Evolutionary conservation across 2,329 filamentous ascomycete genomes (phyloP).

Genomic region (Fusarium hostae): DNA sequence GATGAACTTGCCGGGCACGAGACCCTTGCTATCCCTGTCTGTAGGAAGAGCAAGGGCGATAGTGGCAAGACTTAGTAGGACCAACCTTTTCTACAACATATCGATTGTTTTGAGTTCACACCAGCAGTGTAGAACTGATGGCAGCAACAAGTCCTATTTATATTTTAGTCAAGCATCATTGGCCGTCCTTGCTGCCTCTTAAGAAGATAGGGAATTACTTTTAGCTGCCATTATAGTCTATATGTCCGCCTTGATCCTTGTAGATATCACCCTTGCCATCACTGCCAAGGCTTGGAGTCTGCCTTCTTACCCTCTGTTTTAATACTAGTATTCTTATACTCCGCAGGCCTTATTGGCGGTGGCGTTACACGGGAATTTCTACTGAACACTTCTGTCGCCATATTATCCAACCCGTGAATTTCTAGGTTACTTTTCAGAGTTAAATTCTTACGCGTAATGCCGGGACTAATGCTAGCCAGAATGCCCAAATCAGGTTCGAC

Average conservation of each 20-base stretch:
- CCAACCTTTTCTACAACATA: rapidly evolving
- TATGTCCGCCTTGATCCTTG: not conserved
- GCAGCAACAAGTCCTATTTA: not conserved
- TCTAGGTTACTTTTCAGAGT: too few relatives aligned
- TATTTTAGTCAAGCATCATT: rapidly evolving
- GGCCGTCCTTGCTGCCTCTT: rapidly evolving
- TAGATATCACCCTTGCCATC: not conserved
- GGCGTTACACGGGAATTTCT: too few relatives aligned
- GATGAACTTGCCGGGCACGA: not conserved
- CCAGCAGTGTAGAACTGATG: rapidly evolving
- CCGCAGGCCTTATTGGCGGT: too few relatives aligned
- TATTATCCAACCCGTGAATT: too few relatives aligned
- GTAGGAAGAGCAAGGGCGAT: not conserved
- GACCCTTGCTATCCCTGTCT: not conserved
- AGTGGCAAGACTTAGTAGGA: not conserved
- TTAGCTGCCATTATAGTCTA: not conserved
- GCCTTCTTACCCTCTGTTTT: not conserved
- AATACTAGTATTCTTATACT: too few relatives aligned
- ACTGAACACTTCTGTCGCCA: too few relatives aligned
- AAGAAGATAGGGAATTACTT: not conserved
- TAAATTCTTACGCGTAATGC: too few relatives aligned
- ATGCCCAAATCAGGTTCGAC: too few relatives aligned
- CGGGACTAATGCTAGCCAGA: too few relatives aligned
- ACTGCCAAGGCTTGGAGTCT: not conserved
- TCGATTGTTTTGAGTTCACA: rapidly evolving